Conservation (phyloP, 2,329 filamentous ascomycete species). For the Botrytis tulipae region DNA sequence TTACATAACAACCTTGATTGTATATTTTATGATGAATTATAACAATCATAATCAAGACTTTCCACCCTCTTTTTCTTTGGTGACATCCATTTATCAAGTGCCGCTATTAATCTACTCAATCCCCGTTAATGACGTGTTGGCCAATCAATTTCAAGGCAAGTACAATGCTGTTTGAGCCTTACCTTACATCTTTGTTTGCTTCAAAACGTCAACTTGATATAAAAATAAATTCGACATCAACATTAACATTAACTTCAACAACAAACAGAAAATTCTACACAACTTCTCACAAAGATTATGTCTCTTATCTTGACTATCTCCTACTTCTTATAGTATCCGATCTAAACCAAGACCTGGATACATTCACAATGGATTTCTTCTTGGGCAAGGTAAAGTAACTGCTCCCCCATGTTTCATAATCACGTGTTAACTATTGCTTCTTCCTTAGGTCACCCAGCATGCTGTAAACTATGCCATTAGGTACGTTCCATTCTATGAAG, state of each 20-base stretch:
- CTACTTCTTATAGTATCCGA: background rate
- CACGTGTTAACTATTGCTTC: constrained; percentile 29
- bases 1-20: too few relatives aligned
- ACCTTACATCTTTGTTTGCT: constrained; percentile 4
- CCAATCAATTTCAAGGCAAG: constrained; percentile 11
- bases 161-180: background rate
- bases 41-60: background rate
- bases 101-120: background rate
- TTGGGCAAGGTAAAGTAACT: constrained; percentile 53
- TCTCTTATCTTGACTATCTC: background rate
- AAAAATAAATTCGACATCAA: background rate
- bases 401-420: constrained; percentile 12
- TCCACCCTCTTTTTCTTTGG: background rate
- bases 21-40: too few relatives aligned
- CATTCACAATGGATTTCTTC: constrained; percentile 44
- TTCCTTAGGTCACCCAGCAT: constrained; percentile 55
- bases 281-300: background rate
- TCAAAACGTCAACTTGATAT: background rate
- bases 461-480: constrained; percentile 83
- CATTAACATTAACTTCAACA: background rate
- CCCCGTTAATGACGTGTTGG: constrained; percentile 13
- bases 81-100: background rate
- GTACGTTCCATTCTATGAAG: constrained; percentile 30
- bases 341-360: background rate
- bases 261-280: background rate